A percentile compares a stretch with the other conserved stretches of the same genome.
phyloP scores from a whole-genome alignment of 2,329 filamentous ascomycete genomes.

The Diaporthe longicolla region DNA sequence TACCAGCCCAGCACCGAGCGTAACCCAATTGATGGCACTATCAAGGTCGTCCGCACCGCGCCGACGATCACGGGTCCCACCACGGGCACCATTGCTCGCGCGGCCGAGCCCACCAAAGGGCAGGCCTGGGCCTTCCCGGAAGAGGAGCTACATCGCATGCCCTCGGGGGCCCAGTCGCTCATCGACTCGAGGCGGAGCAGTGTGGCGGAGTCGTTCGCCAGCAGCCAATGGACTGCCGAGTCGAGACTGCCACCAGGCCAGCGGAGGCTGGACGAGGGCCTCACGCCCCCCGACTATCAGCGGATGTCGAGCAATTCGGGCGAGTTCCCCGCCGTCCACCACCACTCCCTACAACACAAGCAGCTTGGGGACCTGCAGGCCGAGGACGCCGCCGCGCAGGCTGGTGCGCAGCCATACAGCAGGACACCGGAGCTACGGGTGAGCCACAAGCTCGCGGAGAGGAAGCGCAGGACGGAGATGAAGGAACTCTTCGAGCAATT shows the following conservation, averaged over 20 bases:
- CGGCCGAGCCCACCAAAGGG: slow-evolving; percentile 84
- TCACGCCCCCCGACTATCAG: slow-evolving; percentile 61
- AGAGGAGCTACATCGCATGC: slow-evolving; percentile 71
- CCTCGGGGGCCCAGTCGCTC: slow-evolving; percentile 64
- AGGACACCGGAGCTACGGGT: slow-evolving; percentile 85
- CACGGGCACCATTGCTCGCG: slow-evolving; percentile 75
- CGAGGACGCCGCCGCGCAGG: slow-evolving; percentile 67
- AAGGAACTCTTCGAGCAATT: slow-evolving; percentile 88
- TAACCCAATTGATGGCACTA: slow-evolving; percentile 63
- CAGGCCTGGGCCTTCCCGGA: slow-evolving; percentile 89
- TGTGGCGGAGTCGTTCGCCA: slow-evolving; percentile 82
- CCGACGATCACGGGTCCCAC: slow-evolving; percentile 82
- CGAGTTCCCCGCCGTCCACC: slow-evolving; percentile 75
- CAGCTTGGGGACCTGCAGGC: slow-evolving; percentile 76
- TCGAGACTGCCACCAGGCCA: slow-evolving; percentile 80
- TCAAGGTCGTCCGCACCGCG: slow-evolving; percentile 73
- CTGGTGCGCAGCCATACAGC: slow-evolving; percentile 81
- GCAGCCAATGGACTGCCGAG: slow-evolving; percentile 83
- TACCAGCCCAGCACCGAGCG: slow-evolving; percentile 73
- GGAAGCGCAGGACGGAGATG: slow-evolving; percentile 89
- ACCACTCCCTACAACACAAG: slow-evolving; percentile 83
- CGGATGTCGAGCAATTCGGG: slow-evolving; percentile 64
- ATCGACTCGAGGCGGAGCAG: slow-evolving; percentile 81
- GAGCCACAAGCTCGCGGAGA: slow-evolving; percentile 87
- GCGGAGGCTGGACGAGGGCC: slow-evolving; percentile 75